These are phyloP conservation scores for Cystobasidiaceae sp. DNA, from an alignment of 1,284 basidiomycete species.

Conservation along the genomic window DNA sequence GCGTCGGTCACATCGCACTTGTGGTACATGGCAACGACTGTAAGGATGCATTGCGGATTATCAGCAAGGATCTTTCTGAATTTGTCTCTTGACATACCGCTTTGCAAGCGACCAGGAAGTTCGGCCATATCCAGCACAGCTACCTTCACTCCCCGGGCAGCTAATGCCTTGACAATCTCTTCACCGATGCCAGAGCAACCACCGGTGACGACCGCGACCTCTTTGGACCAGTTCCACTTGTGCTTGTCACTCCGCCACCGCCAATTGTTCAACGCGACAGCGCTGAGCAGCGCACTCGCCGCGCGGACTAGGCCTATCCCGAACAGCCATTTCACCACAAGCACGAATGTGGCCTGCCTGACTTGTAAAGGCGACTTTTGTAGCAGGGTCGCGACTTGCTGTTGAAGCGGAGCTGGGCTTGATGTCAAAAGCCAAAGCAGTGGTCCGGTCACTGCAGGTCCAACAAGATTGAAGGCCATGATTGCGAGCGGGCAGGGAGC, in stretches of 20 bases:
- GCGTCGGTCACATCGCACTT: conserved; percentile 15
- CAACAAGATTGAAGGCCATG: too few relatives aligned
- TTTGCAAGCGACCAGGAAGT: not conserved
- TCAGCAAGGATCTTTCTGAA: not conserved
- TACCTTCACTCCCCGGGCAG: conserved; percentile 72
- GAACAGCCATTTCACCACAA: not conserved
- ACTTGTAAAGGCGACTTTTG: not conserved
- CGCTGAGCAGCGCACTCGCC: not conserved
- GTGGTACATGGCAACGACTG: not conserved
- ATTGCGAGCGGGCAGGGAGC: too few relatives aligned
- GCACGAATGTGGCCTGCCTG: not conserved
- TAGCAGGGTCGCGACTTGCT: not conserved
- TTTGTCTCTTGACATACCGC: not conserved
- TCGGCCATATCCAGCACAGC: conserved; percentile 69
- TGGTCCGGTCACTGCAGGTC: not conserved
- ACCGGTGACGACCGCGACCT: conserved; percentile 43
- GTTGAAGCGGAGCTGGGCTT: not conserved
- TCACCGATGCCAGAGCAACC: conserved; percentile 84
- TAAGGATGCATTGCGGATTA: not conserved
- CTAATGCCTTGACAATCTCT: conserved; percentile 72
- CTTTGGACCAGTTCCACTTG: conserved; percentile 2
- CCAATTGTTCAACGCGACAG: conserved; percentile 1
- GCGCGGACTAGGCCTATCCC: not conserved
- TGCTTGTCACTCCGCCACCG: not conserved
- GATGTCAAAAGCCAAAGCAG: not conserved